Percentiles rank a stretch among this genome's conserved stretches.
These are phyloP conservation scores for Zea luxurians DNA, from an alignment of 176 grass and related monocot genomes.

Conservation along the genomic window DNA sequence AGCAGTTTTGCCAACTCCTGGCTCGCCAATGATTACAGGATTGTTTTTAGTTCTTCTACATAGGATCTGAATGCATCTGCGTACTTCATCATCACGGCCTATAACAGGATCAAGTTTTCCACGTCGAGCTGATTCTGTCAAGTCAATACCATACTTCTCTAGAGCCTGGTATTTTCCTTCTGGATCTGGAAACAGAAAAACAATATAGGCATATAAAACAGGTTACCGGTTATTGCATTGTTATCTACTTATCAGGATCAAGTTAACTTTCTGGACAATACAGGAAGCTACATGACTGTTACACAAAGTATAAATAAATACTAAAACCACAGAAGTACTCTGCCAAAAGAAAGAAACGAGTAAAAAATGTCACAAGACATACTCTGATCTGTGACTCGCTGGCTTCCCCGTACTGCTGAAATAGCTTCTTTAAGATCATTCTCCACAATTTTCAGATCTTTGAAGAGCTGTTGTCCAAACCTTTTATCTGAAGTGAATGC, in stretches of 20 bases:
- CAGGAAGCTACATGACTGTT: not conserved
- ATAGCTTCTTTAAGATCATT: conserved; percentile 75
- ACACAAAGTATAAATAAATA: not conserved
- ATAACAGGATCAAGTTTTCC: conserved; percentile 95
- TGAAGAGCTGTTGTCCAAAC: conserved; percentile 86
- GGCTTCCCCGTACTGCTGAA: conserved; percentile 70
- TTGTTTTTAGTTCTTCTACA: conserved; percentile 98
- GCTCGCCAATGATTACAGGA: conserved; percentile 94
- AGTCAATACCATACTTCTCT: conserved; percentile 95
- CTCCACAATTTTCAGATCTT: conserved; percentile 71
- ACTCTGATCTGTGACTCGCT: conserved; percentile 97
- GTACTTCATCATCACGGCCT: conserved; percentile 90
- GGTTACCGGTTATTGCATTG: not conserved
- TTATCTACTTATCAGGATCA: not conserved
- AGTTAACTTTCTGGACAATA: not conserved
- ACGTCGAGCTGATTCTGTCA: conserved; percentile 83
- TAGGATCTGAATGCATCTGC: conserved; percentile 87
- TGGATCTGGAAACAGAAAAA: conserved; percentile 63
- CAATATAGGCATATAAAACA: not conserved
- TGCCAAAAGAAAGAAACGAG: conserved; percentile 11
- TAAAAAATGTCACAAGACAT: conserved; percentile 29
- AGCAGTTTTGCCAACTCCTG: conserved; percentile 93
- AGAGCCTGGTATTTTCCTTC: conserved; percentile 88
- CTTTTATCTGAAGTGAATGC: conserved; percentile 79
- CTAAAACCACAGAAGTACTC: not conserved